These are phyloP conservation scores for Lipomyces mesembrius DNA, from an alignment of 805 yeast species.

Conservation along the genomic window DNA sequence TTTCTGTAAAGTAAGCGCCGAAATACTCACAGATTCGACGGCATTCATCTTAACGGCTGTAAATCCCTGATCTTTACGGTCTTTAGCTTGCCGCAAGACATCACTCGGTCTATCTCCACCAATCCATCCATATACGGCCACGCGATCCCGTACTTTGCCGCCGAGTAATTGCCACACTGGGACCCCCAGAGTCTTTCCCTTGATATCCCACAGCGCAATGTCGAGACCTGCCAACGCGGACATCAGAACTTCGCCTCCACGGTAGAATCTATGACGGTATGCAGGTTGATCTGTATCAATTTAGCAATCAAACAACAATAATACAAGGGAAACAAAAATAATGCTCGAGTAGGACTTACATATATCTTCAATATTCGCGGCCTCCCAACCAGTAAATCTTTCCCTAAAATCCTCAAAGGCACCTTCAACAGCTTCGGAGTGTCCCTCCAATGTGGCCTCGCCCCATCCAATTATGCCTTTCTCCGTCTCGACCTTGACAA, in stretches of 20 bases:
- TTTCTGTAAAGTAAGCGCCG: neutral
- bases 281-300: constrained; percentile 22
- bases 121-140: constrained; percentile 44
- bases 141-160: constrained; percentile 42
- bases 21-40: constrained; percentile 36
- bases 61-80: constrained; percentile 43
- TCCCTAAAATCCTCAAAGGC: constrained; percentile 43
- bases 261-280: constrained; percentile 43
- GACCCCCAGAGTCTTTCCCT: constrained; percentile 43
- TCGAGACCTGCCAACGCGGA: constrained; percentile 45
- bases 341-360: constrained; percentile 17
- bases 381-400: constrained; percentile 44
- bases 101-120: constrained; percentile 42
- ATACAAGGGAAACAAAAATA: too few relatives aligned
- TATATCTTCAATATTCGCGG: constrained; percentile 42
- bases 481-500: constrained; percentile 41
- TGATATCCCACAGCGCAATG: constrained; percentile 45
- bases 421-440: constrained; percentile 44
- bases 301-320: too few relatives aligned
- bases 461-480: constrained; percentile 43
- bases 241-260: constrained; percentile 45
- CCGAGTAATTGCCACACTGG: constrained; percentile 43
- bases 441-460: constrained; percentile 44
- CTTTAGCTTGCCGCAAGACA: constrained; percentile 40
- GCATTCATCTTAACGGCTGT: constrained; percentile 45